Evolutionary conservation across 805 yeast genomes (phyloP).

Genomic region (Cyberlindnera petersonii): DNA sequence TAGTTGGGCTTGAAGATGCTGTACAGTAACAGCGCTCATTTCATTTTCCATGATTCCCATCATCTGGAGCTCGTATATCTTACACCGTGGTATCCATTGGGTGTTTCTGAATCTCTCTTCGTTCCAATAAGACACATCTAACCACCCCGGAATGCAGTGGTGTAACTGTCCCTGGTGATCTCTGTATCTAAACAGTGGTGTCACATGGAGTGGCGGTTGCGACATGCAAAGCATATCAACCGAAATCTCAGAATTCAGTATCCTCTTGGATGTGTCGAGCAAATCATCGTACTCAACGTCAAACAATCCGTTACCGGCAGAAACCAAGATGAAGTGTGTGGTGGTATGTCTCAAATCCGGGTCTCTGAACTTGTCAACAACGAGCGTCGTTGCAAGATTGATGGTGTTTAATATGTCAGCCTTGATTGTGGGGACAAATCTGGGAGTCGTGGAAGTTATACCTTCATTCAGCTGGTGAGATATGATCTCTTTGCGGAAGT

Average conservation of each 20-base stretch:
- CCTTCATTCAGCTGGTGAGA: constrained; percentile 36
- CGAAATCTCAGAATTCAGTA: constrained; percentile 77
- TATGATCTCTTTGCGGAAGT: constrained; percentile 71
- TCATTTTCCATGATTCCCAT: constrained; percentile 97
- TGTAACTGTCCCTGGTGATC: constrained; percentile 47
- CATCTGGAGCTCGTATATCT: constrained; percentile 94
- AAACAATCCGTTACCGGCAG: constrained; percentile 91
- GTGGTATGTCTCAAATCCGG: constrained; percentile 86
- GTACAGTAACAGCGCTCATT: constrained; percentile 61
- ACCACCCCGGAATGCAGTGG: constrained; percentile 91
- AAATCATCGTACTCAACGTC: constrained; percentile 84
- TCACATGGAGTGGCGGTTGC: constrained; percentile 87
- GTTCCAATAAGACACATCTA: constrained; percentile 88
- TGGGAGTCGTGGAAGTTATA: constrained; percentile 30
- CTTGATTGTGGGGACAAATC: constrained; percentile 79
- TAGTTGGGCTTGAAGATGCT: constrained; percentile 41
- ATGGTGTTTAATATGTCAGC: constrained; percentile 88
- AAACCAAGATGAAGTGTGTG: constrained; percentile 80
- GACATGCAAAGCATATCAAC: constrained; percentile 86
- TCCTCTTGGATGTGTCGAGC: constrained; percentile 67
- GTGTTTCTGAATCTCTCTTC: constrained; percentile 40
- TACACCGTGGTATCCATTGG: constrained; percentile 92
- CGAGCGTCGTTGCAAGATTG: constrained; percentile 73
- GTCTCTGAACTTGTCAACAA: constrained; percentile 73
- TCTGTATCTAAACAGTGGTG: constrained; percentile 78